Evolutionary conservation across 2,329 filamentous ascomycete species (phyloP).

Genomic region (Neurospora sp.): DNA sequence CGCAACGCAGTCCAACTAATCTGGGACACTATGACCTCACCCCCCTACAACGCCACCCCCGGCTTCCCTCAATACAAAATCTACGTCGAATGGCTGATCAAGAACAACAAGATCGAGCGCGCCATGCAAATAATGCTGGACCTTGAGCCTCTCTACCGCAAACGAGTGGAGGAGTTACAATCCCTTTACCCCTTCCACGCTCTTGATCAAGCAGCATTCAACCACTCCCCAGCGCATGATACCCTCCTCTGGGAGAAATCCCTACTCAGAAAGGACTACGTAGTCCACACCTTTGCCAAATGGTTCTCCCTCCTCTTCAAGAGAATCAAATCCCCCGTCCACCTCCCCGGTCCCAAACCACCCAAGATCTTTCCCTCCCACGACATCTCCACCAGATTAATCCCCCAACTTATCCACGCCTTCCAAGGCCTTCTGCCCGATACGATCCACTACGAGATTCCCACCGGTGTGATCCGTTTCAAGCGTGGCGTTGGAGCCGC

Average conservation of each 20-base stretch:
- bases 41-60: slow-evolving; percentile 46
- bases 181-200: slow-evolving; percentile 16
- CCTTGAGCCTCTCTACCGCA: slow-evolving; percentile 20
- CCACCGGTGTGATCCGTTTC: slow-evolving; percentile 30
- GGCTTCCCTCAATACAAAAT: slow-evolving; percentile 45
- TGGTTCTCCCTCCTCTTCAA: not conserved
- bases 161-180: slow-evolving; percentile 14
- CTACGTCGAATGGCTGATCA: slow-evolving; percentile 30
- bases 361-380: slow-evolving; percentile 2
- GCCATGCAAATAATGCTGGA: slow-evolving; percentile 21
- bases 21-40: slow-evolving; percentile 48
- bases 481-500: not conserved
- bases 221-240: not conserved
- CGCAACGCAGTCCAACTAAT: slow-evolving; percentile 38
- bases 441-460: slow-evolving; percentile 25
- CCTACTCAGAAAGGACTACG: not conserved
- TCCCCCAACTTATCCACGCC: slow-evolving; percentile 36
- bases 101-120: slow-evolving; percentile 3
- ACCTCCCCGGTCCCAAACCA: slow-evolving; percentile 9
- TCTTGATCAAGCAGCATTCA: slow-evolving; percentile 5
- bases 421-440: slow-evolving; percentile 36
- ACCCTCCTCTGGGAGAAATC: not conserved
- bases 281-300: not conserved
- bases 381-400: slow-evolving; percentile 13
- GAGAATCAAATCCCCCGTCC: slow-evolving; percentile 14